Evolutionary conservation across 495 filamentous ascomycete species (phyloP), one percentile per base, ranked within the genome.

Genomic region (Penicillium subrubescens): DNA sequence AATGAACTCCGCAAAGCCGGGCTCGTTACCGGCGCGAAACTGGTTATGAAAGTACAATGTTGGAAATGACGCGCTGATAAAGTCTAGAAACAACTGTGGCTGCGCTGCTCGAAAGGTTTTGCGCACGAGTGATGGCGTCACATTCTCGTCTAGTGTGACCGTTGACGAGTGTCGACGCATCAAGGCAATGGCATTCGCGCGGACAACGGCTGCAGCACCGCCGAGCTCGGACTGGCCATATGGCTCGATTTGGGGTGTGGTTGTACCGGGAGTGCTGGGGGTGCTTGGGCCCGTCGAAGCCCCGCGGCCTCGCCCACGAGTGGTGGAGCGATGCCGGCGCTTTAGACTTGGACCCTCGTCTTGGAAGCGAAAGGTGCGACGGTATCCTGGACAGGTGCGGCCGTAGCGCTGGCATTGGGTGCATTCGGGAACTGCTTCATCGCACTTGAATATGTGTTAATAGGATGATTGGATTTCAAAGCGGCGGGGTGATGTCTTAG

Each of bases 361-460:
- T 64, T 79, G 75, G 33, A 79, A 79, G 10, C 73, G 70, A 41
- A 75, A 77, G 21, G 68, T 71, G 34, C 75, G 73, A 35, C 67
- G 64, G 54, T 79, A 79, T 44, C 76, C 76, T 14, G 76, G 76
- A 65, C 76, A 79, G 33, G 73, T 60, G n/a, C 70, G 71, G 56
- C 76, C 73, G 37, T 79, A 77, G 59, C 68, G 68, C 44, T 65
- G 75, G 44, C 76, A 77, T 65, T 79, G 75, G 10, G 67, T 65
- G 60, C 76, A 79, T 48, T 70, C 65, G 14, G 76, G 76, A 23
- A 73, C 68, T 39, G 66, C 70, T 60, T 77, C 67, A 39, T 79
- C 76, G 52, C 76, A 79, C 76, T 79, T 29, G 8, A 29, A n/a
- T 8, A 14, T 21, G 60, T 29, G 11, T 39, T 48, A 48, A 17